Evolutionary conservation across 257 asterid species (phyloP).

Genomic region (Cinchona pubescens): DNA sequence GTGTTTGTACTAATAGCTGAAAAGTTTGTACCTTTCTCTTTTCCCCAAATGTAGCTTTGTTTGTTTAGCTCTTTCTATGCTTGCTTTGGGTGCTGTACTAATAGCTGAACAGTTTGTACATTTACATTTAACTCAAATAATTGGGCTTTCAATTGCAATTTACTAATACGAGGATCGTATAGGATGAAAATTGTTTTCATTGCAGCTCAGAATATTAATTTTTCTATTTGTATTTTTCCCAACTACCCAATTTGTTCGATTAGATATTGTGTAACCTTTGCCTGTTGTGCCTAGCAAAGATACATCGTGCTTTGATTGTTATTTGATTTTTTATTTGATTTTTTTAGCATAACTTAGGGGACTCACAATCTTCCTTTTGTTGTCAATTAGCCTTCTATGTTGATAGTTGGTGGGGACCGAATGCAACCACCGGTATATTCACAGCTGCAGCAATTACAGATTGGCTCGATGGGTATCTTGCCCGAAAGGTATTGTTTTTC

Average conservation of each 20-base stretch:
- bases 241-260: neutral
- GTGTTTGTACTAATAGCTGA: neutral
- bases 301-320: neutral
- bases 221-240: too few species aligned
- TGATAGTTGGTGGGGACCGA: slow-evolving; percentile 91
- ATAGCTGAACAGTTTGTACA: too few species aligned
- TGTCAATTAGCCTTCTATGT: slow-evolving; percentile 67
- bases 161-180: too few species aligned
- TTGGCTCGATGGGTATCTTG: slow-evolving; percentile 99
- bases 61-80: too few species aligned
- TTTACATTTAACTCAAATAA: too few species aligned
- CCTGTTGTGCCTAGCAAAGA: neutral
- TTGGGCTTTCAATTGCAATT: neutral
- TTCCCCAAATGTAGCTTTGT: too few species aligned
- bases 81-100: too few species aligned
- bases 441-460: slow-evolving; percentile 86
- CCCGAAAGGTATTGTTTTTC: slow-evolving; percentile 66
- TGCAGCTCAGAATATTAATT: neutral
- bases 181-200: neutral
- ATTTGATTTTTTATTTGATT: neutral
- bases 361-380: slow-evolving; percentile 14
- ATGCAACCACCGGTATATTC: slow-evolving; percentile 77
- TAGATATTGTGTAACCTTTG: neutral
- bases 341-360: neutral
- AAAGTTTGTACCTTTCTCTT: neutral